Conservation (phyloP, 257 asterid species). For the Solanum ossicruentum region DNA sequence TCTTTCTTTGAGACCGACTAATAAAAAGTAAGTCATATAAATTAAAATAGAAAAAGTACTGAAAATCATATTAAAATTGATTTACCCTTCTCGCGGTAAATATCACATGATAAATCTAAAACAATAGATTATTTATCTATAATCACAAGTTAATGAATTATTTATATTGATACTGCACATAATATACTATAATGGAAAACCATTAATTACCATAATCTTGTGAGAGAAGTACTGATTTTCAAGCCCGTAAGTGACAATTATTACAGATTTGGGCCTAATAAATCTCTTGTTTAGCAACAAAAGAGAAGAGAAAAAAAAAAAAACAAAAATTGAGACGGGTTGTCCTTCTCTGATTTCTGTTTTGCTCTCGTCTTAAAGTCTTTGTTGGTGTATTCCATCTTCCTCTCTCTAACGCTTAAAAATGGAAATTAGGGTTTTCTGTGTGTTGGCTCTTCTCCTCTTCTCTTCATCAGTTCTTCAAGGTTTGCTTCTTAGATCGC, state of each 20-base stretch:
- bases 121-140: background rate
- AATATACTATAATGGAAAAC: no score
- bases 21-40: no score
- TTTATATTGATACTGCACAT: background rate
- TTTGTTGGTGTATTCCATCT: background rate
- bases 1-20: no score
- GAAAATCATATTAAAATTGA: background rate
- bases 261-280: background rate
- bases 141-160: background rate
- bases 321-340: background rate
- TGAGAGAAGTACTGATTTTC: background rate
- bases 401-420: background rate
- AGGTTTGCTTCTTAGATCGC: constrained; percentile 38
- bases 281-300: background rate
- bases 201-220: no score
- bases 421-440: constrained; percentile 61
- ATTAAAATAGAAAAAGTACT: no score
- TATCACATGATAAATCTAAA: background rate
- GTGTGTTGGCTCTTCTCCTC: constrained; percentile 50
- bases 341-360: background rate
- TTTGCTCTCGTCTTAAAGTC: background rate
- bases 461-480: constrained; percentile 57
- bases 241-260: background rate
- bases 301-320: background rate
- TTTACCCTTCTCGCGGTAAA: background rate